Conservation (phyloP, 768 basidiomycete genomes). For the Kwoniella bestiolae region DNA sequence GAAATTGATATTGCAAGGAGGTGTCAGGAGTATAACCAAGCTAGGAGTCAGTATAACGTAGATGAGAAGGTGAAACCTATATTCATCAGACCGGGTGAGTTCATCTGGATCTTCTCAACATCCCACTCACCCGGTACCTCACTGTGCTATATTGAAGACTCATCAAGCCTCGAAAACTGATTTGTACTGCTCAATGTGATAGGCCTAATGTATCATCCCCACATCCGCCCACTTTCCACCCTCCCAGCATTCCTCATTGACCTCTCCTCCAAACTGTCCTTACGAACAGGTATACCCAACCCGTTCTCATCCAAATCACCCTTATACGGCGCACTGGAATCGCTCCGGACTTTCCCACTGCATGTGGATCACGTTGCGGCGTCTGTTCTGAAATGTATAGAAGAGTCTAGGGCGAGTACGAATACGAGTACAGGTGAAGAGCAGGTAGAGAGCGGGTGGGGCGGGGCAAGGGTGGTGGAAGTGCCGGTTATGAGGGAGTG, state of each 20-base stretch:
- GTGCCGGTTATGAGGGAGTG: conserved; percentile 66
- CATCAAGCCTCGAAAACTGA: neutral
- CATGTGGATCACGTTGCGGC: conserved; percentile 95
- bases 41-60: neutral
- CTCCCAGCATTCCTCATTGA: conserved; percentile 82
- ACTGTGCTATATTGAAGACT: neutral
- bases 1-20: conserved; percentile 71
- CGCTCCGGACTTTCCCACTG: conserved; percentile 82
- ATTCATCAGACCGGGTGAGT: conserved; percentile 86
- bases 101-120: neutral
- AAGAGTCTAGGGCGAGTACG: conserved; percentile 62
- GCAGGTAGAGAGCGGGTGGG: conserved; percentile 64
- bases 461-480: conserved; percentile 59
- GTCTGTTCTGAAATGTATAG: conserved; percentile 68
- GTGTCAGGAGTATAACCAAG: conserved; percentile 55
- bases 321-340: conserved; percentile 66
- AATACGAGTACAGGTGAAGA: conserved; percentile 61
- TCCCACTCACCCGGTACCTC: neutral
- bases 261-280: conserved; percentile 68
- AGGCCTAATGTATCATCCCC: conserved; percentile 97
- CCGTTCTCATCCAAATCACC: conserved; percentile 44
- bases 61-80: conserved; percentile 65
- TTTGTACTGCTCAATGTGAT: neutral
- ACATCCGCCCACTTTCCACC: conserved; percentile 84
- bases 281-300: conserved; percentile 51